phyloP scores from a whole-genome alignment of 257 asterid species.

The Nemophila menziesii region DNA sequence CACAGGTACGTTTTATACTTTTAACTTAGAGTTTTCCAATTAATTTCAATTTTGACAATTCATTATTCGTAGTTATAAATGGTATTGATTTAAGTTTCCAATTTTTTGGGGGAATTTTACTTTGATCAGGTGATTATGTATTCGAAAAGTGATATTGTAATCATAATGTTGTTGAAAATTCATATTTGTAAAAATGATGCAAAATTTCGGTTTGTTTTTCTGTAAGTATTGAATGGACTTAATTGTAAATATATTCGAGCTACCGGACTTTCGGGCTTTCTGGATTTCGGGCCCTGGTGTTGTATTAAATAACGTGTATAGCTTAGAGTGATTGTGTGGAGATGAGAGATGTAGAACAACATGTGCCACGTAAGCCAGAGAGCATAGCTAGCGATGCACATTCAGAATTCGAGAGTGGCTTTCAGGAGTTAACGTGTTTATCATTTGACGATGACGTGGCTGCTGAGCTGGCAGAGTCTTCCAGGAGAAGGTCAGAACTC shows the following conservation, averaged over 20 bases:
- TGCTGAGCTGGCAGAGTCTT: slow-evolving; percentile 66
- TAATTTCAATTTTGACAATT: slow-evolving; percentile 19
- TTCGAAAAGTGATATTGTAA: slow-evolving; percentile 13
- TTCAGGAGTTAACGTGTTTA: slow-evolving; percentile 81
- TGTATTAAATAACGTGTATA: slow-evolving; percentile 17
- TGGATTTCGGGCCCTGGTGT: slow-evolving; percentile 15
- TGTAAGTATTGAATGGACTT: slow-evolving; percentile 2
- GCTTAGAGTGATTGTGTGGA: slow-evolving; percentile 21
- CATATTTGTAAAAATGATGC: slow-evolving; percentile 3
- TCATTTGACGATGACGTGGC: slow-evolving; percentile 82
- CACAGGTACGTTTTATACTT: slow-evolving; percentile 26
- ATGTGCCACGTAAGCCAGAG: slow-evolving; percentile 82
- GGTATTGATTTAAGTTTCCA: slow-evolving; percentile 10
- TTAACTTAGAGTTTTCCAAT: slow-evolving; percentile 6
- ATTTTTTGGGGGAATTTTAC: slow-evolving; percentile 8
- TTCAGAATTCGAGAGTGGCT: slow-evolving; percentile 76
- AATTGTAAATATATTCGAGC: background rate
- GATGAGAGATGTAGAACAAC: slow-evolving; percentile 75
- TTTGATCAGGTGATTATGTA: slow-evolving; percentile 51
- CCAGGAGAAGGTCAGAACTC: slow-evolving; percentile 88
- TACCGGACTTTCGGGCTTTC: slow-evolving; percentile 13
- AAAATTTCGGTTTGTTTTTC: background rate
- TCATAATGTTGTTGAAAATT: background rate
- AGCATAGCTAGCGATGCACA: slow-evolving; percentile 50
- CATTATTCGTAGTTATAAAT: background rate